Evolutionary conservation across 257 asterid species (phyloP), one percentile per base, ranked within the genome.

Genomic region (Penstemon barbatus): DNA sequence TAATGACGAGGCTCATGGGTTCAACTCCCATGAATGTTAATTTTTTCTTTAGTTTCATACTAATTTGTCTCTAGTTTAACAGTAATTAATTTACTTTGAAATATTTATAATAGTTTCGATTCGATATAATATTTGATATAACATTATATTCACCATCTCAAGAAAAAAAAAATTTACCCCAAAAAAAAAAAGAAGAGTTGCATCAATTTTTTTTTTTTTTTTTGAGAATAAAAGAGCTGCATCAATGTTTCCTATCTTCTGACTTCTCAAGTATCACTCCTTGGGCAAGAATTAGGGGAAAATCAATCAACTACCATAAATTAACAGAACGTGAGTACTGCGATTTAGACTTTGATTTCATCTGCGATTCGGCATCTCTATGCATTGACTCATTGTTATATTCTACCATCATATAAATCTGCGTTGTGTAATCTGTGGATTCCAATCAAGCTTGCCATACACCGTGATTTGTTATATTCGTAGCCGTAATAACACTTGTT

Each of bases 301-400:
- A 49, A 49, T 49, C 54, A 49, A 49, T 25, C 54, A 49, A 12
- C 15, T 3, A 49, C 4, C 11, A 12, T 49, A 49, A 49, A 15
- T 39, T 38, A 4, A 3, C 57, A n/a, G 11, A 75, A 62, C 76
- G 66, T 66, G 50, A 58, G 52, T 10, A 56, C 80, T 53, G 77
- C 71, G 25, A 71, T 41, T 67, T 55, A 58, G 67, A 54, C 51
- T 46, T 46, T 8, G 51, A 46, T 6, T 77, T 37, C 58, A 33
- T 57, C 38, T 41, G 41, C 41, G 8, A 4, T 41, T 75, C 56
- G n/a, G 7, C 12, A 12, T 12, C 6, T 33, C 38, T 51, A 5
- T 12, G 48, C 51, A 60, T 71, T 25, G 64, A 7, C 48, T 12
- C 11, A 8, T 58, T 41, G 8, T 45, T 45, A 4, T 49, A 4